Base-by-base conservation (phyloP, 2,329 filamentous ascomycete species). In the Pyricularia pennisetigena region DNA sequence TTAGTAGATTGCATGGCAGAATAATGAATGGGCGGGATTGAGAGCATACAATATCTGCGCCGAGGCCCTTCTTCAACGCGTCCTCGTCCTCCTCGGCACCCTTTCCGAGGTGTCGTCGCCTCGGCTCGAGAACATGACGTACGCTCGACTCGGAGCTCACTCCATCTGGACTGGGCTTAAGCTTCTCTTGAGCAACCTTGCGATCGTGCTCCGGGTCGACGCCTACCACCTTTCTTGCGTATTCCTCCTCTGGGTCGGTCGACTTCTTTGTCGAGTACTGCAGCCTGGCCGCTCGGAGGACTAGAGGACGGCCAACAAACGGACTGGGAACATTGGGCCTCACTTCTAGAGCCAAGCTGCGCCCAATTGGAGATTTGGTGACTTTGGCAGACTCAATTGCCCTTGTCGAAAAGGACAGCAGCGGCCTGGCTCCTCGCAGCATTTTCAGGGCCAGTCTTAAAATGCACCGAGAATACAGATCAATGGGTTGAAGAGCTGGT, bases 101-200 rank as follows among this genome's bases (percentile, higher is more conserved):
- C 24, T 62, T 12, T 26, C 59, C 24, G 8, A 28, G 7, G 4
- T 66, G 75, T 72, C 72, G 23, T 54, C 4, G 64, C 66, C 32
- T 65, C 64, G 77, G 72, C 74, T 86, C 81, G 57, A 85, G 78
- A 65, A 85, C 77, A 71, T 82, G 80, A 68, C 85, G 82, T 20
- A 82, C 78, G 12, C 79, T 81, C 1, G 90, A 93, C 61, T 81
- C 82, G 26, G 78, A 78, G 0, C 88, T 85, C 0, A 93, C 90
- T 7, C 79, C 76, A 57, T 86, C 85, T 0, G 90, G 90, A 30
- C 85, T 78, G 2, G 85, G 74, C 69, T 85, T 75, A n/a, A 93
- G 78, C 74, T 84, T 84, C 74, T 86, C 75, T 65, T 87, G 72
- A 14, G 78, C 82, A 9, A 86, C 72, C 71, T 83, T 79, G 64